Percentiles rank a stretch among this genome's conserved stretches.
These are phyloP conservation scores for Parietaria judaica DNA, from an alignment of 306 rosid genomes.

Conservation along the genomic window DNA sequence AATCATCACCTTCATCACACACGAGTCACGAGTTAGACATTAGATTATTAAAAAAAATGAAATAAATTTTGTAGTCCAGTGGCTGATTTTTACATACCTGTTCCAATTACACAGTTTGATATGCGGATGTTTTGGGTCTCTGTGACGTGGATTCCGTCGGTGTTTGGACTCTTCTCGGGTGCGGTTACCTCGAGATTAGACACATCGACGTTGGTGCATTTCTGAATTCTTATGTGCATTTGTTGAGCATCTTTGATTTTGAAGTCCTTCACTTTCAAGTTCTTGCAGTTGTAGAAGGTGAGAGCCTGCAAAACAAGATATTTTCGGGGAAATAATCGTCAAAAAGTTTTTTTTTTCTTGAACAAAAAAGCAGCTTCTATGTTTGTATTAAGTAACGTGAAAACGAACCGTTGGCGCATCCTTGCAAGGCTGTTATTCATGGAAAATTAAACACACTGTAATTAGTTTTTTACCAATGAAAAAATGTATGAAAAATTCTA, in stretches of 20 bases:
- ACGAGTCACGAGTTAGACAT: neutral
- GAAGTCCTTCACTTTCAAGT: slow-evolving; percentile 37
- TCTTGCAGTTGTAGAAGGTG: slow-evolving; percentile 35
- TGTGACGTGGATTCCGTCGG: slow-evolving; percentile 77
- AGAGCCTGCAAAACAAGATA: slow-evolving; percentile 40
- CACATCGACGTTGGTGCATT: slow-evolving; percentile 37
- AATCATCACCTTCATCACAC: slow-evolving; percentile 57
- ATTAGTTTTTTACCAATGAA: slow-evolving; percentile 6
- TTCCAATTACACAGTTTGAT: slow-evolving; percentile 41
- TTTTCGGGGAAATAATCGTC: too few species aligned
- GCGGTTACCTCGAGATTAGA: slow-evolving; percentile 36
- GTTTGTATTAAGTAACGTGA: neutral
- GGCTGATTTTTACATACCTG: slow-evolving; percentile 32
- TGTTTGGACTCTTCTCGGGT: slow-evolving; percentile 64
- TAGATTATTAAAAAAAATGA: neutral
- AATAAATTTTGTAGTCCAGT: too few species aligned
- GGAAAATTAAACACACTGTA: slow-evolving; percentile 7
- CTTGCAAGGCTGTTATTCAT: slow-evolving; percentile 71
- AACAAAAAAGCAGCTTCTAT: too few species aligned
- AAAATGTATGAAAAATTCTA: neutral
- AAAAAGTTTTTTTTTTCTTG: neutral
- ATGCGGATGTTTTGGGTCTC: slow-evolving; percentile 47
- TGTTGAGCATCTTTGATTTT: slow-evolving; percentile 46
- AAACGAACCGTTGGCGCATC: slow-evolving; percentile 73
- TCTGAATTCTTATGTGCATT: slow-evolving; percentile 46